Evolutionary conservation across 2,329 filamentous ascomycete species (phyloP).

Genomic region (Colletotrichum gigasporum): DNA sequence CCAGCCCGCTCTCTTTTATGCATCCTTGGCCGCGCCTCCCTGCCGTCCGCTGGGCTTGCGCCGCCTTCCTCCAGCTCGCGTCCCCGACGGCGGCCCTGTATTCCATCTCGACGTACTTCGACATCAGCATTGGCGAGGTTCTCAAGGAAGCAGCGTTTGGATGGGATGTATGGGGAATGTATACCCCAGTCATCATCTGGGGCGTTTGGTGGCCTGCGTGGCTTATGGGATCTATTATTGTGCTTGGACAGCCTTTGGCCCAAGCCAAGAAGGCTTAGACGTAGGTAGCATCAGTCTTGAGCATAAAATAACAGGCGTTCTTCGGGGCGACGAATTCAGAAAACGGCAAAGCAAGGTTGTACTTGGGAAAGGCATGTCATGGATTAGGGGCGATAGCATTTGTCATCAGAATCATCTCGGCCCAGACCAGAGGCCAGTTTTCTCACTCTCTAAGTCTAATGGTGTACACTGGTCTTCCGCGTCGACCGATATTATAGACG

Average conservation of each 20-base stretch:
- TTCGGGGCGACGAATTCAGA: too few species aligned
- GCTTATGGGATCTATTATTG: conserved; percentile 70
- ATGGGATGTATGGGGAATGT: conserved; percentile 90
- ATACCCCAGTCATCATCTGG: conserved; percentile 91
- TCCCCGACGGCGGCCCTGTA: conserved; percentile 69
- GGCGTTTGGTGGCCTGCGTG: conserved; percentile 96
- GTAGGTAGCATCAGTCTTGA: neutral
- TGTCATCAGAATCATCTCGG: conserved; percentile 29
- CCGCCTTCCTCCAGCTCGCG: conserved; percentile 65
- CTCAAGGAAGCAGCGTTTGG: conserved; percentile 82
- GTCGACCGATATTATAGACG: conserved; percentile 16
- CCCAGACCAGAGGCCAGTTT: conserved; percentile 3
- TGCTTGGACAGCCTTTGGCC: conserved; percentile 50
- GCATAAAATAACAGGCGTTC: too few species aligned
- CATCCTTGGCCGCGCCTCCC: conserved; percentile 54
- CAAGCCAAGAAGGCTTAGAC: neutral
- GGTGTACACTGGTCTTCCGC: conserved; percentile 26
- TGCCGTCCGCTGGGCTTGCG: conserved; percentile 51
- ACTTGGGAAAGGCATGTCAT: neutral
- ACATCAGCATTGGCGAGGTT: conserved; percentile 61
- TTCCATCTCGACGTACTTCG: conserved; percentile 53
- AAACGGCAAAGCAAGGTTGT: neutral
- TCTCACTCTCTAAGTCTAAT: conserved; percentile 28
- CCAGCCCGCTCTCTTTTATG: conserved; percentile 82
- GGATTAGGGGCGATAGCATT: neutral